These are phyloP conservation scores for Naganishia cerealis DNA, from an alignment of 1,284 basidiomycete species.

Conservation along the genomic window DNA sequence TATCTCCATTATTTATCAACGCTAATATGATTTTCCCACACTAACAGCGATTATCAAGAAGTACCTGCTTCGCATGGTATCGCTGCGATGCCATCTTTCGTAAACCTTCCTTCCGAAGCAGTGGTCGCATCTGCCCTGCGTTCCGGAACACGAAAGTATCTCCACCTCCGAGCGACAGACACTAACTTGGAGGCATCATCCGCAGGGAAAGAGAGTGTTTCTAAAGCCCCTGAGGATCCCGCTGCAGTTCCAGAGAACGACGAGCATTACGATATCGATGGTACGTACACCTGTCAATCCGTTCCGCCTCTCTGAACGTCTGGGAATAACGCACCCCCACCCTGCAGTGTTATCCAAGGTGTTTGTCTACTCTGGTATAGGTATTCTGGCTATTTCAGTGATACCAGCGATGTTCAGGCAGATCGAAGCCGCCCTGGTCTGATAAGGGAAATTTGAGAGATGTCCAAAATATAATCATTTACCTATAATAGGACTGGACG, in stretches of 20 bases:
- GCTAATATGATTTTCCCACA: slow-evolving; percentile 12
- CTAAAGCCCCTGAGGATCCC: slow-evolving; percentile 44
- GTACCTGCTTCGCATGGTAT: slow-evolving; percentile 66
- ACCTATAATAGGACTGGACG: slow-evolving; percentile 2
- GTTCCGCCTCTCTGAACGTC: slow-evolving; percentile 8
- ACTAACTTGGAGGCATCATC: slow-evolving; percentile 21
- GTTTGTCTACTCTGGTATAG: slow-evolving; percentile 85
- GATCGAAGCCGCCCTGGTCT: slow-evolving; percentile 52
- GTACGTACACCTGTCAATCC: slow-evolving; percentile 55
- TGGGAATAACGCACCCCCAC: slow-evolving; percentile 4
- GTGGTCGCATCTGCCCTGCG: slow-evolving; percentile 31
- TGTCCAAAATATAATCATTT: background rate
- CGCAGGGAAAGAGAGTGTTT: slow-evolving; percentile 32
- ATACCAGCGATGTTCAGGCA: slow-evolving; percentile 69
- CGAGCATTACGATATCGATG: slow-evolving; percentile 81
- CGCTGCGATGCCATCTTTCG: slow-evolving; percentile 76
- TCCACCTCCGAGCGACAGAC: slow-evolving; percentile 9
- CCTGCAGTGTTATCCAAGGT: slow-evolving; percentile 80
- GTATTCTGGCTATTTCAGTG: slow-evolving; percentile 63
- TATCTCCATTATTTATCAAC: background rate
- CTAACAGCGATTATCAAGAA: slow-evolving; percentile 62
- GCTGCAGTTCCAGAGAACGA: slow-evolving; percentile 41
- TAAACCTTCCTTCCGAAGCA: slow-evolving; percentile 64
- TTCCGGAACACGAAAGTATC: slow-evolving; percentile 23
- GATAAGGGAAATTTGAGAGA: background rate